Evolutionary conservation across 257 asterid species (phyloP).

Genomic region (Hygrophila difformis): DNA sequence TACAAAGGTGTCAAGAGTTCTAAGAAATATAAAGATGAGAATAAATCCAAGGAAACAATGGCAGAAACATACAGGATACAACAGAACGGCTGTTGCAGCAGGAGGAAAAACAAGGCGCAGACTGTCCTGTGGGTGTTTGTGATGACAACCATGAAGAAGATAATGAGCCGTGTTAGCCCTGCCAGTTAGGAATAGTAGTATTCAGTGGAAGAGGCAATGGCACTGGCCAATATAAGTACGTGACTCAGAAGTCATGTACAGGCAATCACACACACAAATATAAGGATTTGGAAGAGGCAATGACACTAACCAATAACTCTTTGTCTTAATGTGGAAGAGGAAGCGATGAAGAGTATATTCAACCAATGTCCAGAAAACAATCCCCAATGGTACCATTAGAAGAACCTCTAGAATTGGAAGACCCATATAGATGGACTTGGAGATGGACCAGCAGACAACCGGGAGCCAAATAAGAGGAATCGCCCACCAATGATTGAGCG

Average conservation of each 20-base stretch:
- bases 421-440: slow-evolving; percentile 38
- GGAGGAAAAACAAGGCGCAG: slow-evolving; percentile 85
- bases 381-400: slow-evolving; percentile 33
- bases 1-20: background rate
- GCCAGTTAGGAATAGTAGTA: too few relatives aligned
- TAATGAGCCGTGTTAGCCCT: slow-evolving; percentile 78
- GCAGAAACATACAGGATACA: slow-evolving; percentile 46
- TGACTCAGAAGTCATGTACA: background rate
- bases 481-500: slow-evolving; percentile 69
- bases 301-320: slow-evolving; percentile 45
- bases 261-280: background rate
- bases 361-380: slow-evolving; percentile 60
- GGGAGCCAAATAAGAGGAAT: slow-evolving; percentile 89
- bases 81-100: slow-evolving; percentile 52
- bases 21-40: background rate
- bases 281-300: background rate
- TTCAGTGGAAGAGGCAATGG: too few relatives aligned
- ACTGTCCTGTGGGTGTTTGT: slow-evolving; percentile 90
- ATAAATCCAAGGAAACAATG: background rate
- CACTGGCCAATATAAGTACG: too few relatives aligned
- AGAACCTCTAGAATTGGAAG: slow-evolving; percentile 35
- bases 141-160: slow-evolving; percentile 85
- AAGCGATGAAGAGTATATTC: slow-evolving; percentile 70
- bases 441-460: slow-evolving; percentile 47
- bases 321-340: slow-evolving; percentile 63